A percentile compares a stretch with the other conserved stretches of the same genome.
Evolutionary conservation across 345 rosid species (phyloP).

Genomic region (Murraya paniculata): DNA sequence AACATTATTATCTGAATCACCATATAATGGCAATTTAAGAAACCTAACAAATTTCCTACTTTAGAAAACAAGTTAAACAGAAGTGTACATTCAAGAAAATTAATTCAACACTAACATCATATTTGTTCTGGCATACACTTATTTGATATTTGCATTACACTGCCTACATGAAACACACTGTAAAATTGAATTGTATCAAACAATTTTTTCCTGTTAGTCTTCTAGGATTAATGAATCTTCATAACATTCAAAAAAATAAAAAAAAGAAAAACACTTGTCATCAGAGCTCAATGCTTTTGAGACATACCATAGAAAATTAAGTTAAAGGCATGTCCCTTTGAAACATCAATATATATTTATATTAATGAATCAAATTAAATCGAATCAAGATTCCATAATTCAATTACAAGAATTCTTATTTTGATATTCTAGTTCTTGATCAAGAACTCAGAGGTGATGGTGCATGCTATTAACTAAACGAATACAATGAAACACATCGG

Average conservation of each 20-base stretch:
- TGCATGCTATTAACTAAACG: background rate
- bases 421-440: background rate
- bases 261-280: too few relatives aligned
- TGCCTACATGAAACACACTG: background rate
- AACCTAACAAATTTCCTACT: constrained; percentile 7
- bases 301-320: too few relatives aligned
- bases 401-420: background rate
- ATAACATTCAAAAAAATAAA: too few relatives aligned
- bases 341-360: too few relatives aligned
- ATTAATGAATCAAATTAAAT: background rate
- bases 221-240: background rate
- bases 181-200: background rate
- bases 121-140: background rate
- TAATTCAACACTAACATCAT: background rate
- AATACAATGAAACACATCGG: background rate
- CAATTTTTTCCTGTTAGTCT: background rate
- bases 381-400: background rate
- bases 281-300: background rate
- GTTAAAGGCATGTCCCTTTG: too few relatives aligned
- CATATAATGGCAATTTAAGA: background rate
- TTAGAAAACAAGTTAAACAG: constrained; percentile 13
- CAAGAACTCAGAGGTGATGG: background rate
- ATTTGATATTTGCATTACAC: background rate
- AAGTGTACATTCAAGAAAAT: background rate
- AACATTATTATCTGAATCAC: background rate